Percentiles rank a stretch among this genome's conserved stretches.
Evolutionary conservation across 164 flowering plant genomes (phyloP).

Genomic region (Tinospora cordifolia): DNA sequence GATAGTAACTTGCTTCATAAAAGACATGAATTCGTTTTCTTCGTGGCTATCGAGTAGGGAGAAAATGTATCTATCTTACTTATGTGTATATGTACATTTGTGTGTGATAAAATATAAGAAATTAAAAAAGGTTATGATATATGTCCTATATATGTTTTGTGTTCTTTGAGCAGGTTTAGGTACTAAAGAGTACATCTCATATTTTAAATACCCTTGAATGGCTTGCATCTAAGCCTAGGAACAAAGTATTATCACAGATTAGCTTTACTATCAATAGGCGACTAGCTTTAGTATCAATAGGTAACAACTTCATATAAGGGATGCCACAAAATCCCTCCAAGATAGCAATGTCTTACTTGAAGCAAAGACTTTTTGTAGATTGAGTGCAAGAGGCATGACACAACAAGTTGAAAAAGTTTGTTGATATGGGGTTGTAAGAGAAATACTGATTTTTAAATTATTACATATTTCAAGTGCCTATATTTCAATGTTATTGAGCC

Average conservation of each 20-base stretch:
- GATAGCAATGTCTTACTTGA: constrained; percentile 1
- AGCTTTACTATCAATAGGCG: too few species aligned
- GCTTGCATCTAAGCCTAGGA: not conserved
- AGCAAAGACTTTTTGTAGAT: not conserved
- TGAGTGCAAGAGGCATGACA: not conserved
- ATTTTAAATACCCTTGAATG: not conserved
- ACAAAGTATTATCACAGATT: not conserved
- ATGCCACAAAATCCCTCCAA: not conserved
- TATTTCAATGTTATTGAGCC: too few species aligned
- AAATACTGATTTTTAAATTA: too few species aligned
- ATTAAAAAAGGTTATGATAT: not conserved
- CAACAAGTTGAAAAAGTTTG: not conserved
- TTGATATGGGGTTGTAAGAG: not conserved
- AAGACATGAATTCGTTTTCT: not conserved
- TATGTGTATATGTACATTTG: not conserved
- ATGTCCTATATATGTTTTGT: not conserved
- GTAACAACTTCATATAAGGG: not conserved
- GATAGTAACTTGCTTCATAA: not conserved
- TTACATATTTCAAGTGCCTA: too few species aligned
- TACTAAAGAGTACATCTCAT: not conserved
- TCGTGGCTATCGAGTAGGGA: not conserved
- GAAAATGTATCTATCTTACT: not conserved
- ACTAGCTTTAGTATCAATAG: not conserved
- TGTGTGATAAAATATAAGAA: not conserved
- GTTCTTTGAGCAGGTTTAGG: not conserved